Base-by-base conservation (phyloP, 176 grass and related monocot species). In the Ensete ventricosum region DNA sequence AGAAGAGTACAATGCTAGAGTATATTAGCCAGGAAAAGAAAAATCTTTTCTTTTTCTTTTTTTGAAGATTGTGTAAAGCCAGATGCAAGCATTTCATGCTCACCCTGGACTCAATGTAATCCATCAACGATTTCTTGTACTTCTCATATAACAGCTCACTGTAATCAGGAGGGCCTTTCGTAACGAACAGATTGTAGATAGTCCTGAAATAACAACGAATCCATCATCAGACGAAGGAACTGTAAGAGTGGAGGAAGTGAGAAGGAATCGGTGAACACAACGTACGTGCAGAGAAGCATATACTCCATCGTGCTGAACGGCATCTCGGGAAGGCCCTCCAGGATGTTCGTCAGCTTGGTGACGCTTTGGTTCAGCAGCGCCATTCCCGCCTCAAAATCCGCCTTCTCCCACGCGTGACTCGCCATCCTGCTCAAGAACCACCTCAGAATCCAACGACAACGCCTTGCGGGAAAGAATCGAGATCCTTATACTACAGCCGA, bases 271-370 rank as follows among this genome's bases (percentile, higher is more conserved):
- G 27, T 8, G 34, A 3, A 17, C n/a, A 53, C n/a, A 6, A 14
- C 79, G 53, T 75, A 99, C 95, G 95, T 91, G 88, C 91, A 99
- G 68, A 95, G 95, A 85, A 87, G 91, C 91, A 99, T 94, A 83
- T 99, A 89, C 78, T 94, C 82, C 80, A 89, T 86, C 62, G 91
- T 83, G 81, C 84, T 83, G 79, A 94, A 99, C 65, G 87, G 91
- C 21, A 84, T 76, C 73, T 99, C 91, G 0, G 86, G 78, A 67
- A 76, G 81, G 53, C 82, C 55, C 78, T 99, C 95, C 75, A 99
- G 77, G 87, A 94, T 88, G 84, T 89, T 91, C 79, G 89, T 89
- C 55, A 99, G 80, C 88, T 94, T 91, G 73, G 84, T 89, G 73
- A 99, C 91, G 8, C 91, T 86, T 76, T 84, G 82, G 86, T 89